Base-by-base conservation (phyloP, 2,329 filamentous ascomycete species). In the Pseudogymnoascus sp. region DNA sequence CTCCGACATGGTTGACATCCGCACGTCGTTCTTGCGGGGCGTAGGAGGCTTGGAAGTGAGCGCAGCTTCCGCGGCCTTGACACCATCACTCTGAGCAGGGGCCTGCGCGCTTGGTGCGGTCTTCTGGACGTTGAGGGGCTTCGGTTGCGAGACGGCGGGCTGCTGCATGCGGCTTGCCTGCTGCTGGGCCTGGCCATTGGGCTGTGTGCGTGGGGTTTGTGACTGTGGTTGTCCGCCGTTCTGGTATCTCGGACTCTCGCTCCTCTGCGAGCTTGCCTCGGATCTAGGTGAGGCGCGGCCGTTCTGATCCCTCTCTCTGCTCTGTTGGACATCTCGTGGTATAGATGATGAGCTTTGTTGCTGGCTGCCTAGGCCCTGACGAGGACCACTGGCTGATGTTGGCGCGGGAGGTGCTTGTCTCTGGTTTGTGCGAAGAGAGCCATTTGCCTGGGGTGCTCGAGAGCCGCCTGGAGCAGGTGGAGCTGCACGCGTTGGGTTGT, bases 1-100 rank as follows among this genome's bases (percentile, higher is more conserved):
- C 77, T 99, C 94, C 8, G 91, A 90, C 94, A 99, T 97, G 70
- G 90, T 95, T 38, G 93, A 97, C 92, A 99, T 97, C 73, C 94
- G 91, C 59, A 94, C 91, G 77, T 97, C 94, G 77, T 96, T 92
- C 76, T 90, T 87, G 66, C 90, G 87, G 31, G 86, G 76, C 2
- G 87, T 76, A 25, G 85, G 74, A 50, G 90, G 88, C 77, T 96
- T 94, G 71, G 93, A 88, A 14, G 90, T 93, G 63, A 97, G 82
- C 8, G 92, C 92, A 62, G 89, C 88, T 75, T 97, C 92, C 3
- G 93, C 92, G 70, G 92, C 90, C 78, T 94, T 95, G 68, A 96
- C 85, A 31, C 88, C 82, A 71, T 94, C 90, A 64, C 68, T 78
- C 69, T 78, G 82, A 73, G 66, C 72, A 61, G 69, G 66, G 33